A percentile compares a stretch with the other conserved stretches of the same genome.
These are phyloP conservation scores for Allantophomopsis lycopodina DNA, from an alignment of 2,329 filamentous ascomycete species.

Conservation along the genomic window DNA sequence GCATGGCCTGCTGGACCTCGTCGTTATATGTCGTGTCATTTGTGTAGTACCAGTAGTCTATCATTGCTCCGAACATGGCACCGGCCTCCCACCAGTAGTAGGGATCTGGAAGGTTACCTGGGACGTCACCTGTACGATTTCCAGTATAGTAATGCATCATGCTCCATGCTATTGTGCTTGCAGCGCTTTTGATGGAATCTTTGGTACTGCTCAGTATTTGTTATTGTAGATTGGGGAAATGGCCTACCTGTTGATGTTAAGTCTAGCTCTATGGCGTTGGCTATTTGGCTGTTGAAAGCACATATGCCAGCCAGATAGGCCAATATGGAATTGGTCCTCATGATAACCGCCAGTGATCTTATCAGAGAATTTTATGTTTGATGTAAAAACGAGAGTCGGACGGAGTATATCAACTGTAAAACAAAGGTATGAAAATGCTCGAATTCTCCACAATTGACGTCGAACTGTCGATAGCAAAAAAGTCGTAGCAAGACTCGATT, in stretches of 20 bases:
- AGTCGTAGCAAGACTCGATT: too few relatives aligned
- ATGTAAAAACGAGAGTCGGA: too few relatives aligned
- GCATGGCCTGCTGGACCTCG: slow-evolving; percentile 46
- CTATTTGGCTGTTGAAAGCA: too few relatives aligned
- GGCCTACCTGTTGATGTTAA: background rate
- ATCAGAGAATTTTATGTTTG: too few relatives aligned
- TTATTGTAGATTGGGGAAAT: background rate
- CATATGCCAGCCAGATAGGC: too few relatives aligned
- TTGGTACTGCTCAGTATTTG: slow-evolving; percentile 13
- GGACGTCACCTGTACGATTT: slow-evolving; percentile 31
- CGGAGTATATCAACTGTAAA: too few relatives aligned
- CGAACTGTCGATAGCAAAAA: too few relatives aligned
- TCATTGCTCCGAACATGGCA: slow-evolving; percentile 41
- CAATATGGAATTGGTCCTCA: too few relatives aligned
- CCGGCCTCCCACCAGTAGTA: slow-evolving; percentile 55
- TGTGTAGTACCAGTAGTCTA: slow-evolving; percentile 75
- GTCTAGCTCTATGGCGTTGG: slow-evolving; percentile 2
- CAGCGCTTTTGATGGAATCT: slow-evolving; percentile 18
- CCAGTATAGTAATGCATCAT: slow-evolving; percentile 38
- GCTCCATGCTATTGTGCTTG: slow-evolving; percentile 24
- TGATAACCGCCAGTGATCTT: too few relatives aligned
- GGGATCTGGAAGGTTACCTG: slow-evolving; percentile 30
- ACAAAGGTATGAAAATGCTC: too few relatives aligned
- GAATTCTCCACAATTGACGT: too few relatives aligned
- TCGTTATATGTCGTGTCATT: slow-evolving; percentile 45